Evolutionary conservation across 306 rosid genomes (phyloP), one percentile per base, ranked within the genome.

Genomic region (Acacia acuminata): DNA sequence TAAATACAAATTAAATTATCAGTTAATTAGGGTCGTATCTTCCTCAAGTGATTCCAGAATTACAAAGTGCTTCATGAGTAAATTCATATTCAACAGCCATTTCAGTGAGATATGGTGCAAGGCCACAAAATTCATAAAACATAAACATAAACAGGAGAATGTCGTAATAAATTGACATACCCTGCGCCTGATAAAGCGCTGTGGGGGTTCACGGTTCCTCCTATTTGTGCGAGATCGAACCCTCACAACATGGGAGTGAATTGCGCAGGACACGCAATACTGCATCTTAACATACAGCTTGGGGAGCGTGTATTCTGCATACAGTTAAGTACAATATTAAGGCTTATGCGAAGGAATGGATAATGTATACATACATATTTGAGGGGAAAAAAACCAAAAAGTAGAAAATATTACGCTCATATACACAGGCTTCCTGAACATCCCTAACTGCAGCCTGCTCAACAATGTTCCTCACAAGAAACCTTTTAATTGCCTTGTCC

Each of bases 281-380:
- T 92, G 97, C 99, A 96, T 90, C 94, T 96, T 96, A 7, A 97
- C 98, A 82, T 96, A 96, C 22, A 96, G 88, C 91, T 94, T 96
- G 0, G 99, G 99, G 70, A 96, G 97, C 10, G 94, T 89, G 85
- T 96, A 94, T 34, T 90, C 99, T 96, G 71, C 81, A 85, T 3
- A 58, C 36, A 45, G 25, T 5, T 13, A 71, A 43, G 9, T 9
- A 19, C 44, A 4, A 71, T 22, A 42, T 34, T 36, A 67, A 69
- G n/a, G 17, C n/a, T 22, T 12, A 44, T 5, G 45, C 34, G 4
- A 71, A 1, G 20, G 44, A 73, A 30, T 8, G 15, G 27, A 30
- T 48, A 27, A 32, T 45, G 32, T 15, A 45, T 15, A 13, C 10
- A 25, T 72, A 10, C 24, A 47, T 15, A 15, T 3, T 45, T 14